Conservation (phyloP, 176 grass and related monocot genomes). For the Lolium perenne region DNA sequence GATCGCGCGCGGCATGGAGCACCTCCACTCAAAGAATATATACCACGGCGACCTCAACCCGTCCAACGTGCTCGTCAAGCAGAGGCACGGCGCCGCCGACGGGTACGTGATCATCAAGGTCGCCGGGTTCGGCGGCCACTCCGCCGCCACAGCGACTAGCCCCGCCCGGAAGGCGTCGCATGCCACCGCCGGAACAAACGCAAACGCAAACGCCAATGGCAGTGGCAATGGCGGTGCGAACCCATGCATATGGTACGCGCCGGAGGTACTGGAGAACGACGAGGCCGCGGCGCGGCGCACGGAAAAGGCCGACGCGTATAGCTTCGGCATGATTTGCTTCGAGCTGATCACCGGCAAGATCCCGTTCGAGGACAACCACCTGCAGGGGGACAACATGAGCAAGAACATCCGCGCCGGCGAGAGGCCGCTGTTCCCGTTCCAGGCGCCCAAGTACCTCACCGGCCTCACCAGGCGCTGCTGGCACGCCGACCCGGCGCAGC, state of each 20-base stretch:
- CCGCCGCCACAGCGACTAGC: neutral
- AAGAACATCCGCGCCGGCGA: constrained; percentile 92
- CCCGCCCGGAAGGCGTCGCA: constrained; percentile 3
- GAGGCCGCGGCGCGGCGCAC: constrained; percentile 36
- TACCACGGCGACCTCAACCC: constrained; percentile 88
- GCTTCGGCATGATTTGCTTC: constrained; percentile 92
- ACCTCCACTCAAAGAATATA: constrained; percentile 76
- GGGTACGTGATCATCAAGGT: constrained; percentile 73
- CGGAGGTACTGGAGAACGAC: constrained; percentile 74
- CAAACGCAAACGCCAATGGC: neutral
- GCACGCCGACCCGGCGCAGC: constrained; percentile 78
- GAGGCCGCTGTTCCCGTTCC: constrained; percentile 81
- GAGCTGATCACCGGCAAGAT: constrained; percentile 90
- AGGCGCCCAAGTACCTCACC: constrained; percentile 81
- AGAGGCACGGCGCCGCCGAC: constrained; percentile 31
- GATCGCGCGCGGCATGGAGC: constrained; percentile 91
- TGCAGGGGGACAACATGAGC: constrained; percentile 86
- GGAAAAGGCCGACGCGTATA: constrained; percentile 88
- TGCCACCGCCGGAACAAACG: neutral
- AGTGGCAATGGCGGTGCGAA: neutral
- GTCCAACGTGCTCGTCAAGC: constrained; percentile 69
- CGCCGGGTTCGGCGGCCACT: constrained; percentile 42
- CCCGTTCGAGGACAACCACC: constrained; percentile 94
- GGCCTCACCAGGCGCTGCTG: constrained; percentile 80
- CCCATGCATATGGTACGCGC: constrained; percentile 87